Conservation (phyloP, 1,139 yeast species). For the Suhomyces ambrosiae region DNA sequence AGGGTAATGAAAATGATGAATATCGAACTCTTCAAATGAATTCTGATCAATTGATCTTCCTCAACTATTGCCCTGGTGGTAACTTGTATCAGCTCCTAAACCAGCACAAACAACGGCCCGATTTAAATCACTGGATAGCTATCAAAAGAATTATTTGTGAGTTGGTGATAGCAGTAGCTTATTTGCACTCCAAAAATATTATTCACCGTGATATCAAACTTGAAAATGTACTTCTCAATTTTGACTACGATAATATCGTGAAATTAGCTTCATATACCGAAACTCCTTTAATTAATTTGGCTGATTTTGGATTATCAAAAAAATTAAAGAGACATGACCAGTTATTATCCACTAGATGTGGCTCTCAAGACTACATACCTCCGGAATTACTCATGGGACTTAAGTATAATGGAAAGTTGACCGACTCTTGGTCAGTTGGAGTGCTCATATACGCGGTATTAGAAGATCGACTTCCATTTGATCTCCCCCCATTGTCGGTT, state of each 20-base stretch:
- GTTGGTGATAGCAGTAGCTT: constrained; percentile 66
- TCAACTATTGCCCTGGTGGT: constrained; percentile 83
- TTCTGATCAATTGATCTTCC: constrained; percentile 54
- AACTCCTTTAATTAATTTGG: constrained; percentile 58
- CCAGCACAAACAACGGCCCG: constrained; percentile 21
- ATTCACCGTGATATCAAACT: constrained; percentile 89
- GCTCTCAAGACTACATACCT: constrained; percentile 92
- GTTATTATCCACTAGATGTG: constrained; percentile 81
- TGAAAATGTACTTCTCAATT: constrained; percentile 70
- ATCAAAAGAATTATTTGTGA: constrained; percentile 70
- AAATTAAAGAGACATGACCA: constrained; percentile 60
- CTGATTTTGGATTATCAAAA: constrained; percentile 89
- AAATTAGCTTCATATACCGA: constrained; percentile 16
- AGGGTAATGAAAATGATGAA: constrained; percentile 19
- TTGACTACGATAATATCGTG: constrained; percentile 30
- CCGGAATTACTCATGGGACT: constrained; percentile 91
- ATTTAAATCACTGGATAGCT: constrained; percentile 44
- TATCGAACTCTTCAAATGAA: constrained; percentile 27
- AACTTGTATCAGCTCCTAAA: constrained; percentile 68
- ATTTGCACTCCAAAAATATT: constrained; percentile 65
- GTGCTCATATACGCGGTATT: constrained; percentile 81
- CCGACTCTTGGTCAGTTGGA: constrained; percentile 94
- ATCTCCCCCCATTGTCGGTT: constrained; percentile 52
- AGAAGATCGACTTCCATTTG: constrained; percentile 89
- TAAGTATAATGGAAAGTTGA: constrained; percentile 84